Evolutionary conservation across 1,139 yeast genomes (phyloP), one percentile per base, ranked within the genome.

Genomic region (Yamadazyma conglobata): DNA sequence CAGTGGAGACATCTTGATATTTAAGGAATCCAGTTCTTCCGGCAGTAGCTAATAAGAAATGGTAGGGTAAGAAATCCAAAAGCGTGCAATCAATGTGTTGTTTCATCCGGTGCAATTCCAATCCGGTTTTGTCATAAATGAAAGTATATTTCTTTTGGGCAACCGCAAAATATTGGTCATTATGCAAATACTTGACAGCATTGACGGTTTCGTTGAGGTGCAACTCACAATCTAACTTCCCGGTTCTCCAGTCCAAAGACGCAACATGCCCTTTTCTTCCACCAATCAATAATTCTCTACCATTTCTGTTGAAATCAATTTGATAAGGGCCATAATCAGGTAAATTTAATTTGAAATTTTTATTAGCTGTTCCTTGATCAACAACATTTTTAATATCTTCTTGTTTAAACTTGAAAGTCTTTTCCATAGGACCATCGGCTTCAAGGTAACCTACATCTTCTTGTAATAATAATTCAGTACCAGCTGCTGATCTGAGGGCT

Each of bases 201-300:
- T 86, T 75, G 7, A 88, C 86, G 0, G 97, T 87, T 58, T 93
- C 98, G 46, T 83, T 81, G 16, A 93, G 65, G 50, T 86, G 78
- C 33, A 93, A 58, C 55, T 93, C 99, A 32, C 94, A 79, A 36
- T 77, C 81, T 27, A 91, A 61, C 26, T 64, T 67, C 9, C 98
- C 97, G 27, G 79, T 77, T 53, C 94, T 77, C 97, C 98, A 93
- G 59, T 93, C 96, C 65, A 93, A 81, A 4, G 94, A 77, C 0
- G 98, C 97, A 32, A 93, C 79, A 64, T 93, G 98, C 3, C 99
- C 99, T 52, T 87, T 88, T 28, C 69, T 66, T 11, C 99, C 98
- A 9, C 91, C 94, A 19, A 93, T 64, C 30, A 93, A 68, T 32
- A 93, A 58, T 42, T 81, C 82, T 41, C 95, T 77, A 32, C 99